A percentile compares a stretch with the other conserved stretches of the same genome.
phyloP scores from a whole-genome alignment of 2,329 filamentous ascomycete genomes.

The Cercospora brassicicola region DNA sequence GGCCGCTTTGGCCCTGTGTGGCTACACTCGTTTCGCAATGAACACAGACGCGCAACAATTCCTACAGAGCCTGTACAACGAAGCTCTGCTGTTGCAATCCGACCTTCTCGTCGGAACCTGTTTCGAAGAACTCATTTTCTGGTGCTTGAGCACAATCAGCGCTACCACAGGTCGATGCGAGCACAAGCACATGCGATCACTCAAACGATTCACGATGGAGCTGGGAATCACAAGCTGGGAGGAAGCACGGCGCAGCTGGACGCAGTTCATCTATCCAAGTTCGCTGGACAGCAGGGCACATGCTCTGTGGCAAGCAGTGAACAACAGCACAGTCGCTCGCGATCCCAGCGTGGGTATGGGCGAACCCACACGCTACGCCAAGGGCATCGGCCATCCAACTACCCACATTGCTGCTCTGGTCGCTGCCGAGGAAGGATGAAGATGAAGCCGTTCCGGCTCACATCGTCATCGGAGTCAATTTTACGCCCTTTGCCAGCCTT shows the following conservation, averaged over 20 bases:
- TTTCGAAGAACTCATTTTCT: slow-evolving; percentile 25
- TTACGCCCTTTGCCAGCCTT: neutral
- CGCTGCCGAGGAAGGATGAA: slow-evolving; percentile 18
- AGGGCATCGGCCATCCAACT: slow-evolving; percentile 21
- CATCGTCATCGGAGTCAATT: neutral
- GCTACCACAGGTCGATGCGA: slow-evolving; percentile 23
- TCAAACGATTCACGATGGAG: slow-evolving; percentile 21
- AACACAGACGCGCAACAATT: slow-evolving; percentile 8
- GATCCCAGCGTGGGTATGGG: slow-evolving; percentile 12
- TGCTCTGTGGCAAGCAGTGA: slow-evolving; percentile 24
- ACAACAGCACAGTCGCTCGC: slow-evolving; percentile 16
- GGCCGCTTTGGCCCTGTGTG: slow-evolving; percentile 21
- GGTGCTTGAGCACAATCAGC: slow-evolving; percentile 25
- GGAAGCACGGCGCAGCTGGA: slow-evolving; percentile 5
- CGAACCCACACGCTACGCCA: slow-evolving; percentile 18
- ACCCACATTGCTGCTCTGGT: slow-evolving; percentile 18
- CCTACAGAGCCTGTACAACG: slow-evolving; percentile 17
- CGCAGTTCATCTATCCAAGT: slow-evolving; percentile 15
- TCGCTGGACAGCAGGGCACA: slow-evolving; percentile 18
- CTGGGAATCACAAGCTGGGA: slow-evolving; percentile 15
- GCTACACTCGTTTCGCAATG: slow-evolving; percentile 19
- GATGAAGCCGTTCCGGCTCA: neutral
- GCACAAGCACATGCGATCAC: slow-evolving; percentile 19
- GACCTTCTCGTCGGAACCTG: slow-evolving; percentile 23
- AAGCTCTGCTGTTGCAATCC: slow-evolving; percentile 15